Evolutionary conservation across 345 rosid genomes (phyloP), one percentile per base, ranked within the genome.

Genomic region (Populus davidiana): DNA sequence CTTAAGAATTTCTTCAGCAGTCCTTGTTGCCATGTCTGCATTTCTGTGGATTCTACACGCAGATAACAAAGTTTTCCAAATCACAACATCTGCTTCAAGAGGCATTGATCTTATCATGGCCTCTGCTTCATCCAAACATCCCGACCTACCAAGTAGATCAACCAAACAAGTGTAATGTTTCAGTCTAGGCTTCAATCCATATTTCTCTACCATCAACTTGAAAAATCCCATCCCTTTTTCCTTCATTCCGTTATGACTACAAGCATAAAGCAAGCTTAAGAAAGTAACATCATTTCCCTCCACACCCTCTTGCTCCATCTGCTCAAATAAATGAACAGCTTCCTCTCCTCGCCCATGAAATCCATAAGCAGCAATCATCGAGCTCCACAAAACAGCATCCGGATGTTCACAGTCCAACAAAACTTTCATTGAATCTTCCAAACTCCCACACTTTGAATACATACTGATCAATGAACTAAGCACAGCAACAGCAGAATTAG

Each of bases 321-420:
- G 78, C 64, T 84, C 81, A 83, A 91, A 92, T 87, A 92, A 79
- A 59, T 82, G 69, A 59, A 91, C 80, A 10, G 93, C 95, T 77
- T 89, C 88, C 76, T 67, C 77, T 23, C 92, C 95, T 71, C 67
- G 81, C 27, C 97, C 97, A n/a, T 92, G 97, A 84, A 91, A 91
- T 54, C 90, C 97, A 68, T 91, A 91, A 33, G 97, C 95, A 80
- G 92, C 81, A 73, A 92, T 87, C 90, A 91, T 89, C 0, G 97
- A 88, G 85, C 92, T 92, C 97, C 97, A 93, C 78, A 85, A 72
- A n/a, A 95, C 91, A 49, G 80, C 82, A 86, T 95, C 99, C 2
- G 81, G 87, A 49, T 79, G 85, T 61, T 84, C 78, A 67, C 88
- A 79, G 78, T 92, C 91, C 9, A 44, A 56, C 74, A 92, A 92